A percentile compares a stretch with the other conserved stretches of the same genome.
Evolutionary conservation across 176 grass and related monocot species (phyloP).

Genomic region (Carex parvula): DNA sequence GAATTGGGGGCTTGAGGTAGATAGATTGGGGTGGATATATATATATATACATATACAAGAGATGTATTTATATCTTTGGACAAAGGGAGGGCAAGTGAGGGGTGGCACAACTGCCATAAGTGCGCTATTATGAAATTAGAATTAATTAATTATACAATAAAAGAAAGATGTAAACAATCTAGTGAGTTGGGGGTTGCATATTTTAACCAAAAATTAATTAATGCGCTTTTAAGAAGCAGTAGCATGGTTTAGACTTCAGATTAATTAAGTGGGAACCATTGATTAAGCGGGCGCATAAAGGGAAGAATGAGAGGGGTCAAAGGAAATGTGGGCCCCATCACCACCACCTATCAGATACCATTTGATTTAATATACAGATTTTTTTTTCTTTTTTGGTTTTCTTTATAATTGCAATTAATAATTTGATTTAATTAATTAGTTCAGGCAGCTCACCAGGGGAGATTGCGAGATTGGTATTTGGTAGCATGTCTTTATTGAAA

Average conservation of each 20-base stretch:
- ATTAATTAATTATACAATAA: slow-evolving; percentile 10
- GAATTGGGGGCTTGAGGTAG: background rate
- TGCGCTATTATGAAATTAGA: slow-evolving; percentile 17
- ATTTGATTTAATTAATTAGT: slow-evolving; percentile 2
- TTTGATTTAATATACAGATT: background rate
- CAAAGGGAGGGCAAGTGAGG: background rate
- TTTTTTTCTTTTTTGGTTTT: background rate
- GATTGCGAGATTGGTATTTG: slow-evolving; percentile 18
- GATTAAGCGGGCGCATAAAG: slow-evolving; percentile 12
- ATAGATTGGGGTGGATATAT: background rate
- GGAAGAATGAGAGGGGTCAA: background rate
- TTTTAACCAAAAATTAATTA: slow-evolving; percentile 13
- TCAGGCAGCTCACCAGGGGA: background rate
- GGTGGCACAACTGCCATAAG: slow-evolving; percentile 24
- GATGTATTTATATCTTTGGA: slow-evolving; percentile 23
- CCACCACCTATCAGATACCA: slow-evolving; percentile 16
- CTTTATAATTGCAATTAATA: background rate
- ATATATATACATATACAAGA: background rate
- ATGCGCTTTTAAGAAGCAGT: background rate
- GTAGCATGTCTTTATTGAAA: slow-evolving; percentile 29
- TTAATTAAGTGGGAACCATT: background rate
- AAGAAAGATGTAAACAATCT: background rate
- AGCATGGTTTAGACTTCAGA: slow-evolving; percentile 12
- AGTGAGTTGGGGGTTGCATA: slow-evolving; percentile 5
- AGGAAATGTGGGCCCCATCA: slow-evolving; percentile 10